Evolutionary conservation across 2,329 filamentous ascomycete genomes (phyloP), one percentile per base, ranked within the genome.

Genomic region (Diaporthe amygdali): DNA sequence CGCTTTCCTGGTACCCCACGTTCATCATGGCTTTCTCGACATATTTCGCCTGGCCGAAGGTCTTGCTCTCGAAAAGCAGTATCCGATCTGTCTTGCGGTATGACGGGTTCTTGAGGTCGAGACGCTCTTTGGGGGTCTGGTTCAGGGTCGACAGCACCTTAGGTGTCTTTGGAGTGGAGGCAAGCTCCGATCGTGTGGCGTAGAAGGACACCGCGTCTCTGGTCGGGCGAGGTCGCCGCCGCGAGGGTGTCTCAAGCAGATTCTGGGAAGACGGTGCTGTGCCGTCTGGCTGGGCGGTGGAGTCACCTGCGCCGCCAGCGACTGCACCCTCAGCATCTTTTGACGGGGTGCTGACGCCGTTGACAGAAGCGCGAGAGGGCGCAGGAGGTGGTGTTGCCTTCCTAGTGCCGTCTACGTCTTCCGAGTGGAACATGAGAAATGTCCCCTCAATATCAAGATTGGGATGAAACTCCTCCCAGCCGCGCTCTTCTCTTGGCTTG

Each of bases 391-490:
- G 83, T 3, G 81, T 75, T 5, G 88, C 84, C 72, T 86, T 87
- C 30, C 86, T 83, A 51, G 91, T 85, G 25, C 94, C 94, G 79
- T 98, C 96, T 8, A 98, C 92, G 75, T 97, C 94, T 74, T 96
- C 92, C 2, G 95, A 91, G 61, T 89, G 90, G 78, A 95, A 95
- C 3, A 97, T 86, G 75, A 92, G 90, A 74, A 98, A 92, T 5
- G 89, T 90, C 15, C 88, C 88, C 70, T 97, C 94, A 61, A 98
- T 95, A 83, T 98, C 95, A 66, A 99, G 89, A 77, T 98, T 94
- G 0, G 94, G 95, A 81, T 99, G 96, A 75, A 98, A 98, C 80
- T 99, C 96, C 78, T 98, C 95, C 95, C 96, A 99, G 66, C 94
- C 94, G 74, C 96, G 91, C 84, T 99, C 96, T 83, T 99, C 96